Conservation (phyloP, 129 eudicot species). For the Pittosporum tobira region DNA sequence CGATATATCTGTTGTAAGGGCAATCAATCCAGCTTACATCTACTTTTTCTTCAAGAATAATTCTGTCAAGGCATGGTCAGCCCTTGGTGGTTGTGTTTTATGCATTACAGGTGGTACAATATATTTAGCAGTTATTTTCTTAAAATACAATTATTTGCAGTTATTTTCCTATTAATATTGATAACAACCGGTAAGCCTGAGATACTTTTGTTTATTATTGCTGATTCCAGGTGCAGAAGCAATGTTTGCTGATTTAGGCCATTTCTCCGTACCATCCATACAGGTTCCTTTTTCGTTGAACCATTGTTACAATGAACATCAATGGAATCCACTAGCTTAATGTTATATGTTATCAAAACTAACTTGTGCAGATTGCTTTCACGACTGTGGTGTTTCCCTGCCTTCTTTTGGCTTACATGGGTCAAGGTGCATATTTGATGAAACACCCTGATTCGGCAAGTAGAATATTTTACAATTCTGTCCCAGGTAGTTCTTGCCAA, state of each 20-base stretch:
- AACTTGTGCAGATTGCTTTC: constrained; percentile 67
- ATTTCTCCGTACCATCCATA: constrained; percentile 85
- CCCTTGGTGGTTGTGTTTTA: constrained; percentile 97
- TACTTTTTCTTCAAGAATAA: constrained; percentile 74
- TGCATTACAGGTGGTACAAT: constrained; percentile 72
- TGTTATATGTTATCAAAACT: not conserved
- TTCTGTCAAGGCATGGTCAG: constrained; percentile 66
- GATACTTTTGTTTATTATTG: too few relatives aligned
- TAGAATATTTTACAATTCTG: constrained; percentile 77
- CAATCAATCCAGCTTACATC: constrained; percentile 74
- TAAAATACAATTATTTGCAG: not conserved
- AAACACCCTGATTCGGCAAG: constrained; percentile 50
- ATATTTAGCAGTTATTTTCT: not conserved
- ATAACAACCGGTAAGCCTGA: too few relatives aligned
- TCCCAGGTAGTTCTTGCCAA: constrained; percentile 52
- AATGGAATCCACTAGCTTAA: not conserved
- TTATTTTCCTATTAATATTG: not conserved
- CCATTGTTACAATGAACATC: not conserved
- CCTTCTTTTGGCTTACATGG: constrained; percentile 94
- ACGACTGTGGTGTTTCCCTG: constrained; percentile 88
- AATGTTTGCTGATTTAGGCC: constrained; percentile 98
- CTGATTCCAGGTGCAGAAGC: constrained; percentile 89
- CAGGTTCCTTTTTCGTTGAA: constrained; percentile 38
- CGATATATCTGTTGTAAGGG: constrained; percentile 54
- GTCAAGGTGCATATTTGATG: constrained; percentile 86